Conservation (phyloP, 306 rosid species). For the Quercus robur region DNA sequence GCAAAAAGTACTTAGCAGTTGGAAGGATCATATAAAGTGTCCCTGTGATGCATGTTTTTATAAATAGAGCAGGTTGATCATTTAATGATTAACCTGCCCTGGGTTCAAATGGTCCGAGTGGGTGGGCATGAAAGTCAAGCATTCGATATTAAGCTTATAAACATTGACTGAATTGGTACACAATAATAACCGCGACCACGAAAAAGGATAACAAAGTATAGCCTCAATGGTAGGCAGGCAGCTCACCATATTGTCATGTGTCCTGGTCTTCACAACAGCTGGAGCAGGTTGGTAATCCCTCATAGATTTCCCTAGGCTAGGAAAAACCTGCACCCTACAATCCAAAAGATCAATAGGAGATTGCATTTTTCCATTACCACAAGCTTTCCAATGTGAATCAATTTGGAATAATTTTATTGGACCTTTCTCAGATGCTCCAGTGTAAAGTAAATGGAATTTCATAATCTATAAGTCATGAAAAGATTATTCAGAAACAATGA, state of each 20-base stretch:
- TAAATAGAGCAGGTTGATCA: background rate
- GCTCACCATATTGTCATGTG: conserved; percentile 58
- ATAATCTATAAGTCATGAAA: conserved; percentile 27
- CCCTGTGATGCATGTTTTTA: background rate
- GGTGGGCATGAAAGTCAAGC: background rate
- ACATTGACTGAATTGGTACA: background rate
- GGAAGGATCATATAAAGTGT: background rate
- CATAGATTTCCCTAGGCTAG: conserved; percentile 47
- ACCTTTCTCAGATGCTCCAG: conserved; percentile 46
- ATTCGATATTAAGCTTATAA: background rate
- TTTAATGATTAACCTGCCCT: background rate
- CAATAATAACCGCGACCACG: background rate
- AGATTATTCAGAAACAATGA: background rate
- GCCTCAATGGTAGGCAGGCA: background rate
- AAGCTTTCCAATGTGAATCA: conserved; percentile 57
- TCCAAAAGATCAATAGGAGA: conserved; percentile 74
- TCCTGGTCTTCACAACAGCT: conserved; percentile 58
- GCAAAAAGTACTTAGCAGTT: background rate
- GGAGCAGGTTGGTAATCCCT: conserved; percentile 52
- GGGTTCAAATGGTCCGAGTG: background rate
- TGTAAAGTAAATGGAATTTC: conserved; percentile 39
- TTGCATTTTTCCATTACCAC: conserved; percentile 58
- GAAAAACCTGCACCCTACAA: conserved; percentile 29
- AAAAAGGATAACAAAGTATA: background rate
- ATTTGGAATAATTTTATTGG: conserved; percentile 63